Conservation (phyloP, 345 rosid species). For the Rhodomyrtus tomentosa region DNA sequence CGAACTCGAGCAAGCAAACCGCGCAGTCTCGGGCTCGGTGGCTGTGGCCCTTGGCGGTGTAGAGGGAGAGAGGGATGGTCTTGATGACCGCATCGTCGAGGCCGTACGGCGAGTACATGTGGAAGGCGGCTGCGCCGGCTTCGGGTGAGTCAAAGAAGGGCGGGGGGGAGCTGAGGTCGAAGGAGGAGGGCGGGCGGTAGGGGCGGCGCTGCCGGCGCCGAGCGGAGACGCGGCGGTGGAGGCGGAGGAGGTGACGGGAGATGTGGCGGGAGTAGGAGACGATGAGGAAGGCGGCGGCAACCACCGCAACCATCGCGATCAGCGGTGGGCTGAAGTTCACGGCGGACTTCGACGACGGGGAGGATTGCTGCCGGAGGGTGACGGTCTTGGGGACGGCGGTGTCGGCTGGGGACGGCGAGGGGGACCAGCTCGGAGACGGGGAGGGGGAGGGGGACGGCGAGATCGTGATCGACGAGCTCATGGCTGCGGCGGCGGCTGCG, state of each 20-base stretch:
- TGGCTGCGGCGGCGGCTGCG: neutral
- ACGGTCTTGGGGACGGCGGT: conserved; percentile 1
- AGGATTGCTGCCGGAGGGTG: conserved; percentile 1
- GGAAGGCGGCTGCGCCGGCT: conserved; percentile 31
- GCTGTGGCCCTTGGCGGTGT: conserved; percentile 17
- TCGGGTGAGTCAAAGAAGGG: conserved; percentile 43
- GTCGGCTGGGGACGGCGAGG: neutral
- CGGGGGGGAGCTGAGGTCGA: conserved; percentile 46
- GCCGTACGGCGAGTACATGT: conserved; percentile 49
- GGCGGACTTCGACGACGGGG: conserved; percentile 24
- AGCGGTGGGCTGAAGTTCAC: conserved; percentile 80
- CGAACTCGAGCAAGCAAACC: conserved; percentile 83
- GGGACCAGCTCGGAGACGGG: neutral
- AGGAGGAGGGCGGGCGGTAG: conserved; percentile 33
- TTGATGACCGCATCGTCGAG: conserved; percentile 85
- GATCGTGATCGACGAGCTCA: neutral
- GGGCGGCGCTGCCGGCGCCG: conserved; percentile 29
- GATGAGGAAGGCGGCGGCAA: conserved; percentile 62
- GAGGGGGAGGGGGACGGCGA: conserved; percentile 2
- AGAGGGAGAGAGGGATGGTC: conserved; percentile 63
- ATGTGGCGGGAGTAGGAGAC: conserved; percentile 77
- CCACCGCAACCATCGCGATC: conserved; percentile 84
- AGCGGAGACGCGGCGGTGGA: conserved; percentile 29
- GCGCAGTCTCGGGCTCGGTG: conserved; percentile 48
- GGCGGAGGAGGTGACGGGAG: conserved; percentile 50